Conservation (phyloP, 805 yeast genomes). For the Saccharomycodes ludwigii region DNA sequence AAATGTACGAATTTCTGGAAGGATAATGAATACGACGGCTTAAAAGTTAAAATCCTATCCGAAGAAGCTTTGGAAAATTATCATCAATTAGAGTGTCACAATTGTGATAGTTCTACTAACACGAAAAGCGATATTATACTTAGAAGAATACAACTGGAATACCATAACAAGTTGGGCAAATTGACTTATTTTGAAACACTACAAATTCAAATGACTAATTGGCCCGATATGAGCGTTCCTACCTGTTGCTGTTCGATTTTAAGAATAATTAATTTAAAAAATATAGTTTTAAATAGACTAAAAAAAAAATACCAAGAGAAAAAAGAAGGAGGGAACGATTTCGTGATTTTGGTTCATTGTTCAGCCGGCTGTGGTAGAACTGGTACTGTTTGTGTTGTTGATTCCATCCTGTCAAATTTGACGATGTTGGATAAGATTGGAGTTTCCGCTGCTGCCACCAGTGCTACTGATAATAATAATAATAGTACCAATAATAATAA, state of each 20-base stretch:
- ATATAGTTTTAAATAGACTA: constrained; percentile 25
- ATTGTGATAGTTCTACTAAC: too few relatives aligned
- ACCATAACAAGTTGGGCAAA: not conserved
- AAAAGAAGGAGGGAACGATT: constrained; percentile 12
- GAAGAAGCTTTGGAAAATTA: too few relatives aligned
- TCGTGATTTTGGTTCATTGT: constrained; percentile 65
- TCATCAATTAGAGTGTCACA: too few relatives aligned
- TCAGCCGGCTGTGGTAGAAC: constrained; percentile 97
- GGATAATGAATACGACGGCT: constrained; percentile 35
- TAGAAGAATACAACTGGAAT: constrained; percentile 28
- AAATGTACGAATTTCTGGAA: constrained; percentile 82
- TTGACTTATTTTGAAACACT: constrained; percentile 39
- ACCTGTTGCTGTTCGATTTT: constrained; percentile 34
- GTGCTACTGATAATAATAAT: too few relatives aligned
- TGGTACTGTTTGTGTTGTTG: constrained; percentile 74
- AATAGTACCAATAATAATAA: too few relatives aligned
- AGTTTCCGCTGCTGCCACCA: too few relatives aligned
- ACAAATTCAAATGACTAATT: constrained; percentile 65
- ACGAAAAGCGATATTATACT: too few relatives aligned
- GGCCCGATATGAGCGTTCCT: constrained; percentile 77
- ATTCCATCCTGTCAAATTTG: constrained; percentile 36
- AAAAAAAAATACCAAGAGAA: constrained; percentile 3
- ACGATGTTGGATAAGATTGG: constrained; percentile 14
- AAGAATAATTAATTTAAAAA: constrained; percentile 36
- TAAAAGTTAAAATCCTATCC: constrained; percentile 18